Evolutionary conservation across 805 yeast species (phyloP).

Genomic region (Barnettozyma vustinii): DNA sequence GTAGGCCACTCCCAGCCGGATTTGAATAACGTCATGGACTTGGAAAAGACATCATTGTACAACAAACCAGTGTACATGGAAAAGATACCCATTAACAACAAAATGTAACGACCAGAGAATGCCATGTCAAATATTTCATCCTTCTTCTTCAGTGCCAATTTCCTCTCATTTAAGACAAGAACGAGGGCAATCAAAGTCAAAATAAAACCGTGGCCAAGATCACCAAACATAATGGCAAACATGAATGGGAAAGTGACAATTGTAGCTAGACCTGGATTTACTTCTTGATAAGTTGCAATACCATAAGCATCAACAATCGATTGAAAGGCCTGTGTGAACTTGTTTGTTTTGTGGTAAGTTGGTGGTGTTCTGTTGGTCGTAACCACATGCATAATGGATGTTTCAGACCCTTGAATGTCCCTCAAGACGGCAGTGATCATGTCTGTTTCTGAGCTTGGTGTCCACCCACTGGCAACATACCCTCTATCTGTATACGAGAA

Average conservation of each 20-base stretch:
- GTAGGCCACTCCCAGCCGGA: constrained; percentile 94
- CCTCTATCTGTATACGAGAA: constrained; percentile 66
- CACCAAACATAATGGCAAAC: constrained; percentile 99
- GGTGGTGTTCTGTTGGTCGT: constrained; percentile 87
- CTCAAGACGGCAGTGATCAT: constrained; percentile 62
- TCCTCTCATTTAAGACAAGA: constrained; percentile 69
- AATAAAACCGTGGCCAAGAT: constrained; percentile 90
- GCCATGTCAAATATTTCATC: constrained; percentile 98
- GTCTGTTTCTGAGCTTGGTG: constrained; percentile 72
- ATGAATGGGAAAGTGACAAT: constrained; percentile 94
- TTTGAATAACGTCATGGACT: constrained; percentile 76
- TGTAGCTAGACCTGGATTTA: constrained; percentile 94
- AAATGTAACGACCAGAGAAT: constrained; percentile 83
- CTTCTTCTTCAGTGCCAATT: constrained; percentile 62
- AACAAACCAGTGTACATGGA: constrained; percentile 93
- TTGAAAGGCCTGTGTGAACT: constrained; percentile 91
- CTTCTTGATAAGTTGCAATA: constrained; percentile 86
- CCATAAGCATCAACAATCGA: constrained; percentile 94
- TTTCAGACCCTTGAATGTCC: constrained; percentile 35
- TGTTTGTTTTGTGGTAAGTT: constrained; percentile 87
- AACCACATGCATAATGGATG: constrained; percentile 46
- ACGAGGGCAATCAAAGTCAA: constrained; percentile 66
- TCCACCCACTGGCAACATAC: constrained; percentile 94
- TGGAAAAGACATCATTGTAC: constrained; percentile 91
- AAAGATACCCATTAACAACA: constrained; percentile 87